A percentile compares a stretch with the other conserved stretches of the same genome.
Evolutionary conservation across 1,284 basidiomycete species (phyloP).

Genomic region (Phellinidium pouzarii): DNA sequence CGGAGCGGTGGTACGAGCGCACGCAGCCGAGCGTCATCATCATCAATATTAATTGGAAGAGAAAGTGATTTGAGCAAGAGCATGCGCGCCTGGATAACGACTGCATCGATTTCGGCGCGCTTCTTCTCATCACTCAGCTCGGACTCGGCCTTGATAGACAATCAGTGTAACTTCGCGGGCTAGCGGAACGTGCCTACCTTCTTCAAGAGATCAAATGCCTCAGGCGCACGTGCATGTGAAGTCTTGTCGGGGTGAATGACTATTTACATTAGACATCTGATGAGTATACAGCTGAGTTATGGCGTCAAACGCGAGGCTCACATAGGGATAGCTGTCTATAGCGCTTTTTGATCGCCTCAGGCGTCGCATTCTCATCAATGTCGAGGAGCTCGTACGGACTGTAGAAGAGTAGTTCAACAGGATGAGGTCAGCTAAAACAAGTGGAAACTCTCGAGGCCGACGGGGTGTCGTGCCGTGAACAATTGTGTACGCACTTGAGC

Average conservation of each 20-base stretch:
- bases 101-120: slow-evolving; percentile 71
- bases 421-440: slow-evolving; percentile 8
- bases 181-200: slow-evolving; percentile 46
- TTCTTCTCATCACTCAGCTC: slow-evolving; percentile 69
- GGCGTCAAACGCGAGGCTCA: slow-evolving; percentile 34
- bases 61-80: slow-evolving; percentile 53
- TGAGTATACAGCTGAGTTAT: slow-evolving; percentile 19
- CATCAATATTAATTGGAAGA: slow-evolving; percentile 49
- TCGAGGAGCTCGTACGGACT: slow-evolving; percentile 78
- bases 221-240: slow-evolving; percentile 68
- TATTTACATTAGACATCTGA: slow-evolving; percentile 40
- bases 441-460: too few relatives aligned
- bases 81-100: slow-evolving; percentile 63
- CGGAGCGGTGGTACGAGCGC: slow-evolving; percentile 56
- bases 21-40: slow-evolving; percentile 50
- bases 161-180: not conserved
- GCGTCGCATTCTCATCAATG: slow-evolving; percentile 53
- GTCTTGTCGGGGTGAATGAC: slow-evolving; percentile 87
- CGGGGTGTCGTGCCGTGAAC: not conserved
- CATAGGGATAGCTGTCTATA: slow-evolving; percentile 78
- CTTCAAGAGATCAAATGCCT: slow-evolving; percentile 79
- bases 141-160: slow-evolving; percentile 55
- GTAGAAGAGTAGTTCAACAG: not conserved
- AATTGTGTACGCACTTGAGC: slow-evolving; percentile 53
- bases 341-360: slow-evolving; percentile 73